A percentile compares a stretch with the other conserved stretches of the same genome.
These are phyloP conservation scores for Phialocephala sp. DNA, from an alignment of 2,329 filamentous ascomycete species.

Conservation along the genomic window DNA sequence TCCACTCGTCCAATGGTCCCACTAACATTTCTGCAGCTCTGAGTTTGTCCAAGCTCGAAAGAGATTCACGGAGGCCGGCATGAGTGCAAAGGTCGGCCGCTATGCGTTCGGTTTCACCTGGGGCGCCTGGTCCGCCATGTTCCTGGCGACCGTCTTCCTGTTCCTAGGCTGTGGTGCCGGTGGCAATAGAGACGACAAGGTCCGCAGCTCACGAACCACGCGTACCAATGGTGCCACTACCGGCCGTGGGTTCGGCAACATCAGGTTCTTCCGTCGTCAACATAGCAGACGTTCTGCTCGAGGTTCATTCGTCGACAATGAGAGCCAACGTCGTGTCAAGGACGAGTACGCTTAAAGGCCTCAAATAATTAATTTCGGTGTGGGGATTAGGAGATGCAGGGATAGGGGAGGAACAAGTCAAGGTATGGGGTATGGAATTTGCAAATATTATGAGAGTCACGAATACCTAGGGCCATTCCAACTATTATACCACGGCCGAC, in stretches of 20 bases:
- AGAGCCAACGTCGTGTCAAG: constrained; percentile 68
- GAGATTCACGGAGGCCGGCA: constrained; percentile 61
- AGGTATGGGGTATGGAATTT: background rate
- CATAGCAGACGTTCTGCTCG: constrained; percentile 55
- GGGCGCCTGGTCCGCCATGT: constrained; percentile 69
- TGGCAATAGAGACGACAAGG: constrained; percentile 46
- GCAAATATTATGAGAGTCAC: constrained; percentile 14
- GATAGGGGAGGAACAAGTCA: background rate
- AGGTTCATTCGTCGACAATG: constrained; percentile 55
- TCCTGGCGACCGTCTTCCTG: constrained; percentile 72
- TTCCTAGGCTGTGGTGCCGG: constrained; percentile 58
- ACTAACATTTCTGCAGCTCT: constrained; percentile 48
- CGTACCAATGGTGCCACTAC: constrained; percentile 27
- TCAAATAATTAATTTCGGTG: background rate
- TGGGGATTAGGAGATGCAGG: background rate
- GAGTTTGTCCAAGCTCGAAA: constrained; percentile 74
- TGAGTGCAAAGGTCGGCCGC: constrained; percentile 64
- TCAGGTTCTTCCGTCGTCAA: constrained; percentile 54
- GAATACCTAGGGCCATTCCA: constrained; percentile 27
- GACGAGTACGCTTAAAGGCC: constrained; percentile 60
- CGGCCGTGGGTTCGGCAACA: constrained; percentile 41
- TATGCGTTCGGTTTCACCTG: constrained; percentile 81
- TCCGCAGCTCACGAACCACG: constrained; percentile 19
- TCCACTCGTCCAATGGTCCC: constrained; percentile 12
- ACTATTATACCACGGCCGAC: constrained; percentile 11